Percentiles rank a stretch among this genome's conserved stretches.
Conservation (phyloP, 2,329 filamentous ascomycete genomes). For the Penicillium polonicum region DNA sequence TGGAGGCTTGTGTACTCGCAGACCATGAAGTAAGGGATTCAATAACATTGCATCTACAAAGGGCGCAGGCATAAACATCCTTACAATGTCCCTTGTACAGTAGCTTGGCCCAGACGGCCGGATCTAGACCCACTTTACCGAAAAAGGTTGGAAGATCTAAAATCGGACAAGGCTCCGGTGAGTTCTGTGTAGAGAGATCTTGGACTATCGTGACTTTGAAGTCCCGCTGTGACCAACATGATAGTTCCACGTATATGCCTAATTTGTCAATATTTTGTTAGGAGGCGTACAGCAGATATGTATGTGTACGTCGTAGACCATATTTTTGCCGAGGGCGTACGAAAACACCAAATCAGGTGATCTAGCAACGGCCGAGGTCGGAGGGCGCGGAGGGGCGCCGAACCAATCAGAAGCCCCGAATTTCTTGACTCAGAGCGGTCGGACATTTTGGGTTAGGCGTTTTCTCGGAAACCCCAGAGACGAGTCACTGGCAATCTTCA, state of each 20-base stretch:
- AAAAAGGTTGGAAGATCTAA: conserved; percentile 1
- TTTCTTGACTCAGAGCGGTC: conserved; percentile 27
- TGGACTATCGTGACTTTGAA: not conserved
- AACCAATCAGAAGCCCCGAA: conserved; percentile 29
- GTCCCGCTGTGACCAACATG: not conserved
- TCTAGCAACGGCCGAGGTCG: conserved; percentile 29
- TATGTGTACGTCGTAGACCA: not conserved
- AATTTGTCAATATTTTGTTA: not conserved
- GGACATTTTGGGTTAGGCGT: conserved; percentile 22
- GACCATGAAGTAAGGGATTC: not conserved
- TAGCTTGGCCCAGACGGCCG: conserved; percentile 4
- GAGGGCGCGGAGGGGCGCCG: conserved; percentile 22
- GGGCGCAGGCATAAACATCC: not conserved
- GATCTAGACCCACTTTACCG: conserved; percentile 6
- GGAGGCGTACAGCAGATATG: not conserved
- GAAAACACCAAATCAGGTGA: conserved; percentile 19
- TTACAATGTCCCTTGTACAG: not conserved
- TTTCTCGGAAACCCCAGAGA: conserved; percentile 24
- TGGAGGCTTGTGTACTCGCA: no score
- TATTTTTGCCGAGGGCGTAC: conserved; percentile 5
- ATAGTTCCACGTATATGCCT: not conserved
- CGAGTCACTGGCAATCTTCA: conserved; percentile 20
- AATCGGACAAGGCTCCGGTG: not conserved
- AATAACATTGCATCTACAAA: not conserved
- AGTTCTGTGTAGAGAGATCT: no score